phyloP scores from a whole-genome alignment of 2,329 filamentous ascomycete species.

The Colletotrichum sp. region DNA sequence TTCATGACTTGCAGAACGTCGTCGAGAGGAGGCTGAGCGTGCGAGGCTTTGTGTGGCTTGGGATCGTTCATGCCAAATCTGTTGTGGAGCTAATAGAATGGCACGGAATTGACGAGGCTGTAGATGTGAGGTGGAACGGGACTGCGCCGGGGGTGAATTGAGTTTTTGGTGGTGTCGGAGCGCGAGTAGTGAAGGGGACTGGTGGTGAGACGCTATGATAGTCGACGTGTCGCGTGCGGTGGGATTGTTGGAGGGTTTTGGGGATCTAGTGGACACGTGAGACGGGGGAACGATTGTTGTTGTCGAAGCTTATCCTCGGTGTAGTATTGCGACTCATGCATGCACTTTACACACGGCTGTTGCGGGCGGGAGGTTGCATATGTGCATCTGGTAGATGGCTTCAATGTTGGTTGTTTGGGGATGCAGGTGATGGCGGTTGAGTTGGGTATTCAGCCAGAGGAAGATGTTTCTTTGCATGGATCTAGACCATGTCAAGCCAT shows the following conservation, averaged over 20 bases:
- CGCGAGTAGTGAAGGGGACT: background rate
- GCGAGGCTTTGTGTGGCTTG: background rate
- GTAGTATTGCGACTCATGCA: background rate
- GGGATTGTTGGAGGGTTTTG: background rate
- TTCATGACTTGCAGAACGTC: no score
- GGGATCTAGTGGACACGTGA: background rate
- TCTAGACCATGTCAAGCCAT: background rate
- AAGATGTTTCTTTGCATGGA: background rate
- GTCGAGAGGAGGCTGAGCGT: background rate
- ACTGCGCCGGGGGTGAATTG: background rate
- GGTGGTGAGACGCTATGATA: background rate
- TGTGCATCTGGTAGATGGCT: background rate
- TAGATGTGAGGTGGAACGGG: background rate
- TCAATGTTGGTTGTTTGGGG: background rate
- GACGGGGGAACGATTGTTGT: background rate
- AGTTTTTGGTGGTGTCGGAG: background rate
- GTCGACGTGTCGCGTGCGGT: background rate
- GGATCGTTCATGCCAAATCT: background rate
- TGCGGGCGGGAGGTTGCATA: background rate
- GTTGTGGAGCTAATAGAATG: background rate
- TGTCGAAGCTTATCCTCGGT: background rate
- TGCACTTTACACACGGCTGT: background rate
- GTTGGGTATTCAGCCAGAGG: fast-evolving
- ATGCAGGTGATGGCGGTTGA: background rate
- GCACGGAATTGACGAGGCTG: background rate